Base-by-base conservation (phyloP, 176 grass and related monocot genomes). In the Urochloa ruziziensis region DNA sequence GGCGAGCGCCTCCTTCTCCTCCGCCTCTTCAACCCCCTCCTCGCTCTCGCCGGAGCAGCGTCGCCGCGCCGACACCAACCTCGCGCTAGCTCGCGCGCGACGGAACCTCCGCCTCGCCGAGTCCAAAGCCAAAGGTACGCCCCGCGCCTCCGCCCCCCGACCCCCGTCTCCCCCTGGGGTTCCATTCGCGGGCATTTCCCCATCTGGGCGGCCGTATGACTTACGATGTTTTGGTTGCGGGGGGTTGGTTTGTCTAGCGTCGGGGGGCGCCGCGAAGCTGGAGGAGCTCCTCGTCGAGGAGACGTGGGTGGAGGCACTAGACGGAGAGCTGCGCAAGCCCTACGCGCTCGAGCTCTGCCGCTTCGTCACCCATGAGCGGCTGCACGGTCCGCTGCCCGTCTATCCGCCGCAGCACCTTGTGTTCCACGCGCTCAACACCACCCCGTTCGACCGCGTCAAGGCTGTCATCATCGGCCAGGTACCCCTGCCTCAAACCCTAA, bases 391-490 rank as follows among this genome's bases (percentile, higher is more conserved):
- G 34, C 80, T 90, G 42, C 87, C 96, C 0, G 80, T 98, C 25
- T 98, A 94, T 58, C 96, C 96, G 64, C 91, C 96, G 36, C 85
- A 82, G 4, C 86, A 93, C 51, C 91, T 94, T 9, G 85, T 94
- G 15, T 98, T 98, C 82, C 92, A 98, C 85, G 96, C 93, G 36
- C 91, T 98, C 30, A 89, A 98, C 48, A 67, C 89, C 19, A 95
- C 93, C 10, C 96, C 96, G 12, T 95, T 95, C 76, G 67, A 98
- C 73, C 59, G 81, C 37, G 87, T 98, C 67, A 98, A 95, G 81
- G 96, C 91, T 2, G 93, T 98, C 69, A 95, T 98, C 80, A 95
- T 98, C 62, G 96, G 96, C 35, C 96, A 98, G 91, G 96, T 98
- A 90, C 34, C 27, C 1, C 71, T 24, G 37, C 24, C 59, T 61